These are phyloP conservation scores for Saccharum spontaneum DNA, from an alignment of 176 grass and related monocot species.

Conservation along the genomic window DNA sequence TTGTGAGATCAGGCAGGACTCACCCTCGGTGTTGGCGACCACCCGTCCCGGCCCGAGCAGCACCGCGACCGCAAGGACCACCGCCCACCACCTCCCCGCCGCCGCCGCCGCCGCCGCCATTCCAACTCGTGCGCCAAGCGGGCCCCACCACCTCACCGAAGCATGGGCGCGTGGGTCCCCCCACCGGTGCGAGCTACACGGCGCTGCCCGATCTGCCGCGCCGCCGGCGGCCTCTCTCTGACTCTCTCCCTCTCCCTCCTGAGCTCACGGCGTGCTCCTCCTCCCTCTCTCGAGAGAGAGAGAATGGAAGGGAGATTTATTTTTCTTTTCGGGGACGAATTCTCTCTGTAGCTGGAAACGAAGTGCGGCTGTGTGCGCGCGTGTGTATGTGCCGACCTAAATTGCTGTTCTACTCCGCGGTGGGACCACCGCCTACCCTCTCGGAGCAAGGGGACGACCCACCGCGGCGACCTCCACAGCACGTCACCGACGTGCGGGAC, in stretches of 20 bases:
- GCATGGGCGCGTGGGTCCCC: slow-evolving; percentile 28
- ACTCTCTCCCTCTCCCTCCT: background rate
- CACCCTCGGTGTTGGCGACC: slow-evolving; percentile 55
- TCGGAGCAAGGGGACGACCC: background rate
- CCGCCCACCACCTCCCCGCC: slow-evolving; percentile 27
- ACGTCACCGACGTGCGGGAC: too few species aligned
- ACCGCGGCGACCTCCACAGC: too few species aligned
- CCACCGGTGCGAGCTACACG: background rate
- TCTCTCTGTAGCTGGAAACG: background rate
- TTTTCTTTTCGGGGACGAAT: background rate
- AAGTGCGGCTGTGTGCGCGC: background rate
- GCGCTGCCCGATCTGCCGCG: slow-evolving; percentile 22
- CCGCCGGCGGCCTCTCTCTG: background rate
- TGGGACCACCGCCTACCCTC: background rate
- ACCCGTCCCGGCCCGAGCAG: slow-evolving; percentile 32
- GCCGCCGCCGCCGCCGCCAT: slow-evolving; percentile 42
- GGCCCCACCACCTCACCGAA: slow-evolving; percentile 35
- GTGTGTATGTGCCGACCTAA: slow-evolving; percentile 34
- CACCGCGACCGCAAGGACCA: slow-evolving; percentile 9
- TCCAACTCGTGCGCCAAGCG: slow-evolving; percentile 24
- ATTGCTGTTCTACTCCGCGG: slow-evolving; percentile 32
- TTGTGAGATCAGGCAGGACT: slow-evolving; percentile 29
- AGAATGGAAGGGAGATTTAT: slow-evolving; percentile 7
- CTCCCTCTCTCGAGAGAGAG: background rate
- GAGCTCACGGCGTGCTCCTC: background rate